Base-by-base conservation (phyloP, 306 rosid species). In the Hippophae rhamnoides region DNA sequence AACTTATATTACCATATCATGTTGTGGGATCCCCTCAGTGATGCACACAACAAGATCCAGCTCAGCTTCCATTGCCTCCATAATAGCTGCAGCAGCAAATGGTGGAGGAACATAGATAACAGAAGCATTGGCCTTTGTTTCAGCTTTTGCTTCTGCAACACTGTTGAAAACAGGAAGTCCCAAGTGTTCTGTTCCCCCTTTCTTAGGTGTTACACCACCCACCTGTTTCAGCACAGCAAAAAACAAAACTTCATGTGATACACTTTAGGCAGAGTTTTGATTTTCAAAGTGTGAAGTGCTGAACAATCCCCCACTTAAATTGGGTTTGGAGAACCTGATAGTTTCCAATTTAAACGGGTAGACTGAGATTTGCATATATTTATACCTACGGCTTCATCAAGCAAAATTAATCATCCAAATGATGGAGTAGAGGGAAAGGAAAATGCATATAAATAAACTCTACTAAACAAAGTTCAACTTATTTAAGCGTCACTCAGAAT, bases 21-120 rank as follows among this genome's bases (percentile, higher is more conserved):
- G 99, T 58, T 93, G 99, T 0, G 99, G 99, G 79, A 93, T 86
- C n/a, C 99, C 99, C 66, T 93, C 99, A 2, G 99, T 93, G 69
- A 93, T 88, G 76, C 99, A 93, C 11, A 93, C 99, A 66, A 84
- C 80, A 71, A 88, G 99, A 77, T 93, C 99, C 72, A 93, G 65
- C 69, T 93, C 99, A 10, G 99, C 95, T 55, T 93, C 99, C 86
- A 84, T 31, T 1, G 95, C 86, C 64, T 93, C 99, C 83, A 93
- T 10, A 41, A 93, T 93, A 46, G 99, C 99, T 41, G 88, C 85
- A 0, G 99, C 95, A 60, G 99, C 99, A 70, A 93, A 93, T 25
- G 99, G 95, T 3, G 99, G 99, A 72, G 97, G 99, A 62, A 93
- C 99, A 67, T 93, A 93, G 48, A 93, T 74, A 55, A 88, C 99